Evolutionary conservation across 2,329 filamentous ascomycete genomes (phyloP).

Genomic region (Fusarium cyanostomum): DNA sequence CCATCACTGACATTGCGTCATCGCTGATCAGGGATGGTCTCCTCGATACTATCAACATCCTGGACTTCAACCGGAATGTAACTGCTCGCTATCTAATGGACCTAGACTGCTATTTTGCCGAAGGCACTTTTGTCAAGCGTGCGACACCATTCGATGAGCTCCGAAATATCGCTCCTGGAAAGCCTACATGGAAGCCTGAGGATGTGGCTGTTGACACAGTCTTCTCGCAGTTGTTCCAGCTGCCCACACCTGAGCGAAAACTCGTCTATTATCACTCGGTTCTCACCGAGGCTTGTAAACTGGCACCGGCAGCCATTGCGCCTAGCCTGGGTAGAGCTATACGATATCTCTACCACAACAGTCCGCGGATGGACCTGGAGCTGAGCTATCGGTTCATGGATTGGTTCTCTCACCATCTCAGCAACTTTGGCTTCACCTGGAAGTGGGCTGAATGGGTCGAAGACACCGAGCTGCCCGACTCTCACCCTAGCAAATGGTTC

Average conservation of each 20-base stretch:
- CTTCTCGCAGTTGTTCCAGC: constrained; percentile 91
- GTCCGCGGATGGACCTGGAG: constrained; percentile 86
- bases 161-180: constrained; percentile 70
- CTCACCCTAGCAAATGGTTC: constrained; percentile 92
- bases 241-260: constrained; percentile 90
- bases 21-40: constrained; percentile 86
- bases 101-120: constrained; percentile 92
- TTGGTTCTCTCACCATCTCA: constrained; percentile 97
- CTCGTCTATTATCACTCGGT: constrained; percentile 96
- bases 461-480: constrained; percentile 78
- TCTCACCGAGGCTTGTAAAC: constrained; percentile 93
- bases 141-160: constrained; percentile 93
- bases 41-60: constrained; percentile 90
- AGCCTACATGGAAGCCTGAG: constrained; percentile 94
- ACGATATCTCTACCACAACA: constrained; percentile 85
- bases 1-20: constrained; percentile 77
- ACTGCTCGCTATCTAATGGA: constrained; percentile 92
- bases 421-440: constrained; percentile 99
- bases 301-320: constrained; percentile 94
- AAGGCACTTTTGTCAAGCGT: constrained; percentile 90
- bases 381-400: constrained; percentile 88
- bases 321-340: constrained; percentile 94
- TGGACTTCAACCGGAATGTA: constrained; percentile 90
- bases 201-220: constrained; percentile 97
- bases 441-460: constrained; percentile 98